Evolutionary conservation across 1,284 basidiomycete genomes (phyloP).

Genomic region (Cutaneotrichosporon arboriforme): DNA sequence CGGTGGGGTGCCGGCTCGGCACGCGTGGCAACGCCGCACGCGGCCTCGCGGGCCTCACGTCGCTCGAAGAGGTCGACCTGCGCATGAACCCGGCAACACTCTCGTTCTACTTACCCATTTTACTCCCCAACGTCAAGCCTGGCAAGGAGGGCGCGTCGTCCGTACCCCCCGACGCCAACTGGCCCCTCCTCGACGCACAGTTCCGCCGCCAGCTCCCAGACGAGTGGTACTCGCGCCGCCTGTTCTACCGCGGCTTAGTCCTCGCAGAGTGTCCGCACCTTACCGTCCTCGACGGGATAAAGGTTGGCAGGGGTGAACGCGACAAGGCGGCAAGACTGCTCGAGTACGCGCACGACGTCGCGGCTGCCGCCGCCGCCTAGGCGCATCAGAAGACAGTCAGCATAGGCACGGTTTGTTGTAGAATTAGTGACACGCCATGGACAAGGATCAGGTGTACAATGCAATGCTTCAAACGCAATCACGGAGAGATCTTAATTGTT

Average conservation of each 20-base stretch:
- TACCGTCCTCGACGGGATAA: slow-evolving; percentile 72
- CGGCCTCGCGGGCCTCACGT: slow-evolving; percentile 63
- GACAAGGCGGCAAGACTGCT: slow-evolving; percentile 69
- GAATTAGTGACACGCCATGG: not conserved
- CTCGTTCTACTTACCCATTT: slow-evolving; percentile 85
- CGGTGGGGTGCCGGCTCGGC: slow-evolving; percentile 72
- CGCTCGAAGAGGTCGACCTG: slow-evolving; percentile 81
- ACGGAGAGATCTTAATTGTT: not conserved
- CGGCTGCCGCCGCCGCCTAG: not conserved
- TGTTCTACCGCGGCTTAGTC: slow-evolving; percentile 79
- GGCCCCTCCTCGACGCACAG: slow-evolving; percentile 69
- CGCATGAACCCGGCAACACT: slow-evolving; percentile 92
- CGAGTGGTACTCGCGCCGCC: slow-evolving; percentile 71
- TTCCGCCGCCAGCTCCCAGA: slow-evolving; percentile 85
- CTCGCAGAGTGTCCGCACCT: slow-evolving; percentile 67
- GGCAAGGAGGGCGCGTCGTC: not conserved
- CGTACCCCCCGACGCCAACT: slow-evolving; percentile 18
- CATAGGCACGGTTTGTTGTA: not conserved
- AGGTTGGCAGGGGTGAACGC: slow-evolving; percentile 70
- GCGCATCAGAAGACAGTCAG: too few relatives aligned
- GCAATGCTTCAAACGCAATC: not conserved
- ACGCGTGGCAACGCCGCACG: slow-evolving; percentile 60
- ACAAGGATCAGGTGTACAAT: not conserved
- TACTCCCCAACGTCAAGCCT: slow-evolving; percentile 49
- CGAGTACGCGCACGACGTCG: slow-evolving; percentile 17